Evolutionary conservation across 2,329 filamentous ascomycete genomes (phyloP), one percentile per base, ranked within the genome.

Genomic region (Mycosphaerella arachidis): DNA sequence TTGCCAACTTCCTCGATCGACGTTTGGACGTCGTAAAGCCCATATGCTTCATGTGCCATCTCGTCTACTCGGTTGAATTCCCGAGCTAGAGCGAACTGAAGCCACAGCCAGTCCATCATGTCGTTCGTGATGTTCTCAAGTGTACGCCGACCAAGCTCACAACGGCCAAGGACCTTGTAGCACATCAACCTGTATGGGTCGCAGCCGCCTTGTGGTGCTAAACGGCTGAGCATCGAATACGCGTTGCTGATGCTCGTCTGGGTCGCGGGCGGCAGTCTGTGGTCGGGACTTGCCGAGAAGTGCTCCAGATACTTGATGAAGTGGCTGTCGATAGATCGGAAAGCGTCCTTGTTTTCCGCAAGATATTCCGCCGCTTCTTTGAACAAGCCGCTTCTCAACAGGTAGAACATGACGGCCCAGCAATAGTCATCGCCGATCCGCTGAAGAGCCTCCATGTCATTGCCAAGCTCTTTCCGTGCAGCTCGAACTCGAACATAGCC

Each of bases 111-210:
- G 66, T 88, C 85, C 67, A 87, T 84, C 68, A 86, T 82, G 35
- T 79, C 81, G 69, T 84, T 82, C 46, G 78, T 82, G 61, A 87
- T 79, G 4, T 78, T 76, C 48, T 86, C 84, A 37, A 88, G 74
- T 60, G 77, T 84, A 57, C 84, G 79, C 48, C 80, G 79, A 52
- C 75, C 78, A 60, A 87, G 76, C 64, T 88, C 85, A 70, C 85
- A 87, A 53, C 85, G 91, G 50, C 95, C 94, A 68, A 99, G 89
- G 63, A 99, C 87, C 81, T 99, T 97, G 82, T 97, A 97, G 74
- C 94, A 97, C 52, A 93, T 92, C 86, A 96, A 92, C 56, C 92
- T 87, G 78, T 95, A 99, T 29, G 94, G 94, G 73, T 99, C 94
- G 64, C 95, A 86, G 1, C 90, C 90, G 71, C 92, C 88, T 60